Conservation (phyloP, 306 rosid species). For the Cicer pinnatifidum region DNA sequence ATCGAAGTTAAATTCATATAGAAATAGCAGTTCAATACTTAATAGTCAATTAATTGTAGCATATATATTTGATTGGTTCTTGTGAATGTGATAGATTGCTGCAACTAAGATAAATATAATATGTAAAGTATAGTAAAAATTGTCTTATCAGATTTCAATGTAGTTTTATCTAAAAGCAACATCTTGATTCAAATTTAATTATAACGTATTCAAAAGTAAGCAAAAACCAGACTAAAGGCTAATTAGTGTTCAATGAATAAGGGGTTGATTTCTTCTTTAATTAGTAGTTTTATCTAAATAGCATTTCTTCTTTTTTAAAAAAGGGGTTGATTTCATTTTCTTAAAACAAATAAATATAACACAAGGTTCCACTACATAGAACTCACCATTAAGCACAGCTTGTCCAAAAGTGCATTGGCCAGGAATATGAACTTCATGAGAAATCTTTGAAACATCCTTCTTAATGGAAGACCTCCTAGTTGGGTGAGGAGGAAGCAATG, state of each 20-base stretch:
- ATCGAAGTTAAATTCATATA: too few relatives aligned
- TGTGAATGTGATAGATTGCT: constrained; percentile 2
- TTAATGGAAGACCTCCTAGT: constrained; percentile 54
- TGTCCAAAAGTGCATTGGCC: constrained; percentile 75
- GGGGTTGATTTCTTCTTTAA: too few relatives aligned
- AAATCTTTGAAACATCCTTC: constrained; percentile 57
- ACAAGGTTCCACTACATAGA: too few relatives aligned
- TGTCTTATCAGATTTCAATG: too few relatives aligned
- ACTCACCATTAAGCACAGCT: constrained; percentile 81
- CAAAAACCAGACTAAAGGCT: too few relatives aligned
- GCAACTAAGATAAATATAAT: background rate
- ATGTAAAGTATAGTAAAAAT: too few relatives aligned
- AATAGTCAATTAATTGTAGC: constrained; percentile 4
- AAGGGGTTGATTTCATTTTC: too few relatives aligned
- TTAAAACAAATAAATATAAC: too few relatives aligned
- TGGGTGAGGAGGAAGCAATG: constrained; percentile 55
- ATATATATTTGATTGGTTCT: constrained; percentile 22
- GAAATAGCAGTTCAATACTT: background rate
- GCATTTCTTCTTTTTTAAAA: too few relatives aligned
- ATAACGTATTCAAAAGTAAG: too few relatives aligned
- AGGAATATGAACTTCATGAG: constrained; percentile 69
- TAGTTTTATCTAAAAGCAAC: background rate
- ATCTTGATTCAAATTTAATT: background rate
- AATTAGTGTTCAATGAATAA: too few relatives aligned
- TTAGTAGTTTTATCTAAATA: too few relatives aligned